phyloP scores from a whole-genome alignment of 805 yeast species.

The Lipomyces sp. region DNA sequence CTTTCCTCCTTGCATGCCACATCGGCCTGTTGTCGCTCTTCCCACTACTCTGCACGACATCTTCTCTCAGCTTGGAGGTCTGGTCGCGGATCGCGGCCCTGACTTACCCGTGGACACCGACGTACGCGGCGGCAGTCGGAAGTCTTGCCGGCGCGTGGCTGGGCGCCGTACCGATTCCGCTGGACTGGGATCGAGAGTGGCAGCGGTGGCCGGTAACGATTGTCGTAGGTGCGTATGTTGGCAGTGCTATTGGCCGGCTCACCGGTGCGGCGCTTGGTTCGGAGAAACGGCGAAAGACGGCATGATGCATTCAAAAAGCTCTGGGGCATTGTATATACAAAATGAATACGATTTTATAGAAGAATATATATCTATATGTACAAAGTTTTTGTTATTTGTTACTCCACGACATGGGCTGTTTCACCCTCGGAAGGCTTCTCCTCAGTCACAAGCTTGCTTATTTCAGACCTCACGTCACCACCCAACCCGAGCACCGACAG shows the following conservation, averaged over 20 bases:
- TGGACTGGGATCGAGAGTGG: constrained; percentile 98
- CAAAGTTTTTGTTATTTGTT: too few relatives aligned
- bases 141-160: constrained; percentile 75
- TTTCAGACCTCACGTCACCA: constrained; percentile 5
- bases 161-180: constrained; percentile 89
- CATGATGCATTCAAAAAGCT: not conserved
- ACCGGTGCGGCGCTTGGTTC: constrained; percentile 30
- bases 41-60: constrained; percentile 55
- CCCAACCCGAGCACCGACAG: constrained; percentile 15
- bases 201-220: constrained; percentile 93
- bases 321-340: too few relatives aligned
- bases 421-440: constrained; percentile 2
- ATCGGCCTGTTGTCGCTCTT: constrained; percentile 56
- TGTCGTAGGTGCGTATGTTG: constrained; percentile 70
- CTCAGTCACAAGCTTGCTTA: constrained; percentile 1
- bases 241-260: constrained; percentile 62
- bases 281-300: not conserved
- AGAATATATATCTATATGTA: too few relatives aligned
- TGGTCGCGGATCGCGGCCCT: constrained; percentile 41
- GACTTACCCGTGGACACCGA: constrained; percentile 35
- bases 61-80: constrained; percentile 50
- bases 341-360: too few relatives aligned
- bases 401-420: too few relatives aligned
- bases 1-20: constrained; percentile 60
- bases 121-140: constrained; percentile 45